These are phyloP conservation scores for Cenchrus purpureus DNA, from an alignment of 176 grass and related monocot species.

Conservation along the genomic window DNA sequence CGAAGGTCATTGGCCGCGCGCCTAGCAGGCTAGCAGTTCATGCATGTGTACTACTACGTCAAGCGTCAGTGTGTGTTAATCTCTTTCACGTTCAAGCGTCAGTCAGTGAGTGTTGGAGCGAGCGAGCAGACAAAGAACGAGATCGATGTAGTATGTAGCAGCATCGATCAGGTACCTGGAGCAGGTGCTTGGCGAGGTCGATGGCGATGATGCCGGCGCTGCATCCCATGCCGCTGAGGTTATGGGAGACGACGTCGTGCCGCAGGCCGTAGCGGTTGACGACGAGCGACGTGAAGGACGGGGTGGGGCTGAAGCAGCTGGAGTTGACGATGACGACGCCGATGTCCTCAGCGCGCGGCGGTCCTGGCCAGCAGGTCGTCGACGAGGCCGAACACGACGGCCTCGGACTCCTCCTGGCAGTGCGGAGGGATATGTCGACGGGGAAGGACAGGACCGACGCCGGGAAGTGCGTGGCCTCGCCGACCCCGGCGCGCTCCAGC, in stretches of 20 bases:
- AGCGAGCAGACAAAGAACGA: too few species aligned
- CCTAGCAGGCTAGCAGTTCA: too few species aligned
- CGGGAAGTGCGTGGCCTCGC: constrained; percentile 61
- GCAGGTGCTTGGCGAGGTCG: constrained; percentile 68
- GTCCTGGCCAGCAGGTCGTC: constrained; percentile 46
- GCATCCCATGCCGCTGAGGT: constrained; percentile 84
- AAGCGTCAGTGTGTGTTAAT: neutral
- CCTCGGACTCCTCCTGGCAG: constrained; percentile 60
- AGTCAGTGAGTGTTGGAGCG: neutral
- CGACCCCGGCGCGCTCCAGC: constrained; percentile 59
- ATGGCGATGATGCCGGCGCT: constrained; percentile 75
- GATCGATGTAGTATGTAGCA: too few species aligned
- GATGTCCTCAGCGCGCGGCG: constrained; percentile 36
- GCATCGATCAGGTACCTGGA: constrained; percentile 48
- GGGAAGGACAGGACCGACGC: constrained; percentile 43
- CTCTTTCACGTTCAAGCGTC: neutral
- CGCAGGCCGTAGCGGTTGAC: constrained; percentile 57
- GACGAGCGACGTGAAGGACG: constrained; percentile 65
- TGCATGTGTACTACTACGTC: neutral
- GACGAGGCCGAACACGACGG: constrained; percentile 54
- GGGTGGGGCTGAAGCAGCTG: constrained; percentile 73
- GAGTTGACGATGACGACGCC: constrained; percentile 65
- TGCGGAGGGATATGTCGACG: constrained; percentile 45
- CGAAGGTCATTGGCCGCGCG: too few species aligned
- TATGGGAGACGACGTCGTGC: constrained; percentile 51